Evolutionary conservation across 495 filamentous ascomycete genomes (phyloP).

Genomic region (Tirmania nivea): DNA sequence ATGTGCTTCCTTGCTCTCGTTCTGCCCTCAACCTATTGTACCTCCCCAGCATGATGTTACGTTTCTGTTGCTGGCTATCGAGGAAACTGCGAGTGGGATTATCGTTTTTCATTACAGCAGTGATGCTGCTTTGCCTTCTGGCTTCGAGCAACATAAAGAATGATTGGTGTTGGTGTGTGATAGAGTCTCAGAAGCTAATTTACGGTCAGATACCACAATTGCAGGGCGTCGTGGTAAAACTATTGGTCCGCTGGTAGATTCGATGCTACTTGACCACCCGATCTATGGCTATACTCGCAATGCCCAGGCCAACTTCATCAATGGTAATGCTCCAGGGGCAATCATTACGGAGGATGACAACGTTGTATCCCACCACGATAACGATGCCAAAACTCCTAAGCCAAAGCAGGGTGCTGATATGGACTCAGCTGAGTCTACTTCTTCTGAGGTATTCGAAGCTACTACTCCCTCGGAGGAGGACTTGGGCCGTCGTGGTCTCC

Average conservation of each 20-base stretch:
- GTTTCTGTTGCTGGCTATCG: too few species aligned
- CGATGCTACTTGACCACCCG: neutral
- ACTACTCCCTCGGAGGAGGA: conserved; percentile 1
- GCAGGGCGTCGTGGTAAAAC: neutral
- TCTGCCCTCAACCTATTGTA: neutral
- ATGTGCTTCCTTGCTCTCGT: too few species aligned
- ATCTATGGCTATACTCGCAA: neutral
- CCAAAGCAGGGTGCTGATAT: neutral
- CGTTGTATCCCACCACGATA: neutral
- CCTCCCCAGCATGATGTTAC: neutral
- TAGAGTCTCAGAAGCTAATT: too few species aligned
- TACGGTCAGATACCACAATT: neutral
- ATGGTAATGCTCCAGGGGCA: neutral
- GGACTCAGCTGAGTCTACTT: neutral
- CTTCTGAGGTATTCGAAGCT: neutral
- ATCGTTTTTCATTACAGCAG: too few species aligned
- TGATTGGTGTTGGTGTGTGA: too few species aligned
- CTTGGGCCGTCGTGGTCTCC: conserved; percentile 13
- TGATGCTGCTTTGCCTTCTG: neutral
- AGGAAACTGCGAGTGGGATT: too few species aligned
- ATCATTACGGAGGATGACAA: neutral
- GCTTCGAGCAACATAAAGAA: neutral
- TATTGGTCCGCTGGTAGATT: neutral
- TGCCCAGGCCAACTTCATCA: neutral
- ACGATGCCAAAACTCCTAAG: neutral